A percentile compares a stretch with the other conserved stretches of the same genome.
These are phyloP conservation scores for Sphagnum fallax DNA, from an alignment of 228 moss, liverwort and hornwort species.

Conservation along the genomic window DNA sequence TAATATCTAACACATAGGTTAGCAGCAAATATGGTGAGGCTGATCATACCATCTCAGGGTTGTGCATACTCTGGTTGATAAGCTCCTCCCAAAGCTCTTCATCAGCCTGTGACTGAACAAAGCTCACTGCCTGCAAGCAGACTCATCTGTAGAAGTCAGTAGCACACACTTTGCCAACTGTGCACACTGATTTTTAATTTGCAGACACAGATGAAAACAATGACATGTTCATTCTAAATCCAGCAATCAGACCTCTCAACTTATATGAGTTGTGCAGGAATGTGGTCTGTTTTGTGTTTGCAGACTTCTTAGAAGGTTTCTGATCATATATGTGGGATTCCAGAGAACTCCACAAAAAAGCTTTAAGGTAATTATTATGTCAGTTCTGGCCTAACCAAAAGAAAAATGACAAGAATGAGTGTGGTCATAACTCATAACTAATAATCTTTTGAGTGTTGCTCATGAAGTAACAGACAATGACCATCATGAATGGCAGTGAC, in stretches of 20 bases:
- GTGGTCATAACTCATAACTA: no score
- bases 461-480: no score
- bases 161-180: background rate
- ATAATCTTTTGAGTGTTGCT: no score
- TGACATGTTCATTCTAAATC: background rate
- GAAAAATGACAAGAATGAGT: no score
- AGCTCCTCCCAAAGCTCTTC: conserved; percentile 98
- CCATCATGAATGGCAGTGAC: no score
- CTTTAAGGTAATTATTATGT: background rate
- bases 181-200: background rate
- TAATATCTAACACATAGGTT: no score
- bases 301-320: background rate
- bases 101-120: conserved; percentile 87
- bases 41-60: conserved; percentile 78
- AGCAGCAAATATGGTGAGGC: no score
- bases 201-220: background rate
- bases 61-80: conserved; percentile 87
- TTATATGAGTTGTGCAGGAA: background rate
- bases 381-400: no score
- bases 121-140: conserved; percentile 71
- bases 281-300: background rate
- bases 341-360: background rate
- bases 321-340: background rate
- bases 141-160: background rate
- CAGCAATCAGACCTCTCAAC: background rate